These are phyloP conservation scores for Cynara cardunculus DNA, from an alignment of 129 eudicot species.

Conservation along the genomic window DNA sequence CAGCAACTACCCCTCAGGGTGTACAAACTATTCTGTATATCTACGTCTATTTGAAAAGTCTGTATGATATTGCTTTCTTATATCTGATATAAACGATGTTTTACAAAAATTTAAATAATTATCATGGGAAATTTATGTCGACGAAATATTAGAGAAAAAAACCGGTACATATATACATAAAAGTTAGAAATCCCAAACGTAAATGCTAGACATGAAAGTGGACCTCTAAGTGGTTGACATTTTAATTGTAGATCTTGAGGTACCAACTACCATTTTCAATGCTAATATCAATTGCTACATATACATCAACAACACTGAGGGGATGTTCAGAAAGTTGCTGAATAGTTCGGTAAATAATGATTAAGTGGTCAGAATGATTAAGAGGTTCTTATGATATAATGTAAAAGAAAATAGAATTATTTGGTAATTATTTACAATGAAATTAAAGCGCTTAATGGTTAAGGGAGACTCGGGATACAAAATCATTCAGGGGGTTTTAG, in stretches of 20 bases:
- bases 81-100: neutral
- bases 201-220: conserved; percentile 19
- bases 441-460: too few species aligned
- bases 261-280: conserved; percentile 27
- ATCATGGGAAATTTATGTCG: neutral
- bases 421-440: too few species aligned
- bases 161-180: neutral
- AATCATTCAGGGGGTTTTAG: too few species aligned
- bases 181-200: conserved; percentile 16
- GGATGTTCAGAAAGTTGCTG: too few species aligned
- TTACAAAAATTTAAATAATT: neutral
- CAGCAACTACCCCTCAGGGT: too few species aligned
- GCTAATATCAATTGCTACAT: neutral
- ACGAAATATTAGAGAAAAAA: neutral
- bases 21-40: neutral
- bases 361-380: too few species aligned
- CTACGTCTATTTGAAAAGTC: neutral
- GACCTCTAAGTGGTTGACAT: conserved; percentile 26
- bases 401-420: too few species aligned
- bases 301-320: neutral
- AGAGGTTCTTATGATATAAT: too few species aligned
- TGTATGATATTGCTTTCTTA: too few species aligned
- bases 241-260: conserved; percentile 27
- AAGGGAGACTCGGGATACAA: too few species aligned
- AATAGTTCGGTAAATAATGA: too few species aligned